A percentile compares a stretch with the other conserved stretches of the same genome.
Conservation (phyloP, 2,329 filamentous ascomycete genomes). For the Paraconiothyrium brasiliense region DNA sequence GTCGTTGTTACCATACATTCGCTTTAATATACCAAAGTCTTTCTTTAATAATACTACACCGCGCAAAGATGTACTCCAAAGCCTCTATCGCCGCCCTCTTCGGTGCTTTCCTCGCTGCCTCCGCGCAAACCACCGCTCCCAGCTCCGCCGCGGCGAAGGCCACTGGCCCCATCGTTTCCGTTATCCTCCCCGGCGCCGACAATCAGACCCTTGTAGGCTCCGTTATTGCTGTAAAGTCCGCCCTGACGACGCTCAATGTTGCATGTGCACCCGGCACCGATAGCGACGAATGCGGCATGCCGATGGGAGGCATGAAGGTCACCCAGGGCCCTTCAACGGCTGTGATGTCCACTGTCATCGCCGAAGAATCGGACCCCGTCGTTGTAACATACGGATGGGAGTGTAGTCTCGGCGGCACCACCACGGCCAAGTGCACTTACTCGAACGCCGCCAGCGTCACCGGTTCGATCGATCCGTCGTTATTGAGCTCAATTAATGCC, state of each 20-base stretch:
- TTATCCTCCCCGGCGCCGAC: background rate
- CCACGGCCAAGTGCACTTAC: conserved; percentile 2
- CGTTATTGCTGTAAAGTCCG: background rate
- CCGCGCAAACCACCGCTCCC: conserved; percentile 2
- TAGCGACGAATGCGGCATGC: background rate
- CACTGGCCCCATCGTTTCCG: background rate
- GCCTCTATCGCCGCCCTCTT: conserved; percentile 6
- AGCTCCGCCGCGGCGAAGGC: conserved; percentile 2
- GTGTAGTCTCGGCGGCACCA: conserved; percentile 3
- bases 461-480: background rate
- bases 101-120: background rate
- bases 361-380: background rate
- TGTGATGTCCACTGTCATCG: background rate
- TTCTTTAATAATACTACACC: background rate
- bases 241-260: conserved; percentile 4
- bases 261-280: conserved; percentile 1
- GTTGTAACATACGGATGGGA: conserved; percentile 4
- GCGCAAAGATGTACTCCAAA: conserved; percentile 8
- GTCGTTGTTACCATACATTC: background rate
- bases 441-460: background rate
- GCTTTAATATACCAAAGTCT: conserved; percentile 1
- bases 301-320: background rate
- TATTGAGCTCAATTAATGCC: background rate
- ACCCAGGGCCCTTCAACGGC: conserved; percentile 3
- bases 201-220: conserved; percentile 3